These are phyloP conservation scores for Monosporascus sp. DNA, from an alignment of 2,329 filamentous ascomycete genomes.

Conservation along the genomic window DNA sequence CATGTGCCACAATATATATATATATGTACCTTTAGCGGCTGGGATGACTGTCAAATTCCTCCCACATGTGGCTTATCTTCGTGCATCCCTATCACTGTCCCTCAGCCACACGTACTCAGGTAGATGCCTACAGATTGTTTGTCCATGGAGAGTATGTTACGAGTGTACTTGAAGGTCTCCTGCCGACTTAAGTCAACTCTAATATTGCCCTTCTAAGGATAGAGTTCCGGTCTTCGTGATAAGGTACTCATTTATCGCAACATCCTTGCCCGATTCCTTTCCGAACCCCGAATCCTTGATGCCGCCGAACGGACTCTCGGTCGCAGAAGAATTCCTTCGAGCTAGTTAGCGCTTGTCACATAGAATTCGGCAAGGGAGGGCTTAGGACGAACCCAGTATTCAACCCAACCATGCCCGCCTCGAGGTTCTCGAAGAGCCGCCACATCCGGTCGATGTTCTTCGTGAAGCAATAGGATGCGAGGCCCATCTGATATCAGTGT, in stretches of 20 bases:
- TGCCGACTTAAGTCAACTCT: background rate
- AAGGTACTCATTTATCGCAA: constrained; percentile 41
- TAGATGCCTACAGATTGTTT: no score
- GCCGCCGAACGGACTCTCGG: constrained; percentile 42
- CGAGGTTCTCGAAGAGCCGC: constrained; percentile 53
- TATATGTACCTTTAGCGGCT: no score
- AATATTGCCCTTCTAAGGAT: constrained; percentile 35
- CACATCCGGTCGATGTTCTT: constrained; percentile 54
- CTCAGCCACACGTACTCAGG: no score
- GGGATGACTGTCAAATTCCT: no score
- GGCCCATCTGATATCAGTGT: constrained; percentile 40
- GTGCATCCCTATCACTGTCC: no score
- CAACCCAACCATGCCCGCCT: constrained; percentile 45
- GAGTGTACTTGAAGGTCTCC: no score
- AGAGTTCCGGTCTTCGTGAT: constrained; percentile 41
- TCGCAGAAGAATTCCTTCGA: constrained; percentile 33
- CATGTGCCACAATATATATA: no score
- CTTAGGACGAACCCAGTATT: constrained; percentile 30
- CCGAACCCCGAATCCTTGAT: constrained; percentile 44
- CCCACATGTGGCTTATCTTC: no score
- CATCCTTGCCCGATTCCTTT: constrained; percentile 43
- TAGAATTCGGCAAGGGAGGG: background rate
- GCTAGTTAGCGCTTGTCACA: background rate
- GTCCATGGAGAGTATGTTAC: no score
- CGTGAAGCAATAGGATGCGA: constrained; percentile 54